Evolutionary conservation across 2,329 filamentous ascomycete genomes (phyloP), one percentile per base, ranked within the genome.

Genomic region (Phyllosticta citribraziliensis): DNA sequence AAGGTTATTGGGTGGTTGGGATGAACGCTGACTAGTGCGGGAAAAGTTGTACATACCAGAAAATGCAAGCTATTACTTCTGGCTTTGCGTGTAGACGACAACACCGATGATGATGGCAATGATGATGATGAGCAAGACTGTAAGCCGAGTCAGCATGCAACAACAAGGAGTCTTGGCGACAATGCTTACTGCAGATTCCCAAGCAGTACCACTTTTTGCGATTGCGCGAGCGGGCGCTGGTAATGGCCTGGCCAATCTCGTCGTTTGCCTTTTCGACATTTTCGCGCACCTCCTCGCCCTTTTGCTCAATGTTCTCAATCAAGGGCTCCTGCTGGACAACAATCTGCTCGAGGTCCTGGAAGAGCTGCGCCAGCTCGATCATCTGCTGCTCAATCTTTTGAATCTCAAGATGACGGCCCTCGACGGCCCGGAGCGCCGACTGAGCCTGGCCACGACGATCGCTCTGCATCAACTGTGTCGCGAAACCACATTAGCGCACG

Each of bases 161-260:
- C 50, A 55, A 54, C 51, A 25, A 17, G 30, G 9, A 11, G 24
- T 5, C 53, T 56, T 25, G 35, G 51, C 35, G 55, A 53, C 27
- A 51, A 52, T 40, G 52, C 61, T 60, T 60, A 62, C 61, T 30
- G 47, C 81, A 78, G 70, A 97, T 90, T 69, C 87, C 86, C 67
- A 96, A 77, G 80, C 91, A 96, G 73, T 89, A 92, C 92, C 91
- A 97, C 88, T 97, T 97, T 91, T 95, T 96, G 88, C 89, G 67
- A 85, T 84, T 72, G 60, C 71, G 69, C 64, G 66, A 66, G 58
- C 88, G 82, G 9, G 93, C 93, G 67, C 89, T 96, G 64, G 82
- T 81, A 64, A 96, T 88, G 12, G 92, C 92, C n/a, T 83, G 83
- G 50, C 82, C 85, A 63, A 97, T 88, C 74, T 97, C 85, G 65